Evolutionary conservation across 2,329 filamentous ascomycete species (phyloP), one percentile per base, ranked within the genome.

Genomic region (Dactylellina sp.): DNA sequence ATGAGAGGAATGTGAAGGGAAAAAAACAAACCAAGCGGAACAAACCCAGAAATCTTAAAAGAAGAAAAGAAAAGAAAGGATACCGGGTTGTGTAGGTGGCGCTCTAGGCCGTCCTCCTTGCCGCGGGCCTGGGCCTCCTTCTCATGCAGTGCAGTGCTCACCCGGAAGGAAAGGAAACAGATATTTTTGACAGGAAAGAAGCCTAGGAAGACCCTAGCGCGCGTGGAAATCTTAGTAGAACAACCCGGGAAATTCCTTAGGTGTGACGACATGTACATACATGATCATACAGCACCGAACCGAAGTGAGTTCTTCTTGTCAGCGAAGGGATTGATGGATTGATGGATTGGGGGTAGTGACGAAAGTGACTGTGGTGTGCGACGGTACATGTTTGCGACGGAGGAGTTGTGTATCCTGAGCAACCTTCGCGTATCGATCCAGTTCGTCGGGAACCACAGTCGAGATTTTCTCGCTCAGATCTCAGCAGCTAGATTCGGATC

Each of bases 261-360:
- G 63, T 68, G 63, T 68, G 63, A 60, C 63, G 63, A 60, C 53
- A 60, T 68, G 53, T 28, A 68, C 46, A 39, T 52, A 35, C 9
- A 5, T 9, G 28, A 32, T 32, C 9, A n/a, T 32, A 5, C 28
- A 32, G 28, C 28, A 9, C 28, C 28, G 28, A 32, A 32, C n/a
- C n/a, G n/a, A n/a, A n/a, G n/a, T n/a, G n/a, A n/a, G n/a, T n/a
- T n/a, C n/a, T n/a, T n/a, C n/a, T n/a, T n/a, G n/a, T n/a, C n/a
- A n/a, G n/a, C n/a, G n/a, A n/a, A n/a, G n/a, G n/a, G n/a, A n/a
- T n/a, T n/a, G n/a, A n/a, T n/a, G n/a, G n/a, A n/a, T n/a, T n/a
- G n/a, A n/a, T n/a, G n/a, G n/a, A n/a, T n/a, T n/a, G n/a, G n/a
- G n/a, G n/a, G n/a, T n/a, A n/a, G n/a, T n/a, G n/a, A n/a, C n/a